phyloP scores from a whole-genome alignment of 2,329 filamentous ascomycete species.

The Myotisia sp. region DNA sequence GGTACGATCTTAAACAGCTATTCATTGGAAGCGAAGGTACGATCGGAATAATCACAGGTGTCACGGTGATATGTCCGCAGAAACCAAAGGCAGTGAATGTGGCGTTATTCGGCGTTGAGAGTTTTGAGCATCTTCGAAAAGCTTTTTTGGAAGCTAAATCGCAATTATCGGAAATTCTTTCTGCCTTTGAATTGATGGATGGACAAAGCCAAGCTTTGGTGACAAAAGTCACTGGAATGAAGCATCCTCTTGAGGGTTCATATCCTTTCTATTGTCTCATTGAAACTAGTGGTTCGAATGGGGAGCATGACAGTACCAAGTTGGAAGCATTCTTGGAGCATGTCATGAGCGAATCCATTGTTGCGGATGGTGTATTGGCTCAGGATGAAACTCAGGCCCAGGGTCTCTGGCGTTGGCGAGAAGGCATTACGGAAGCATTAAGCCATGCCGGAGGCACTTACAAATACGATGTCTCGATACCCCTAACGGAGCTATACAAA shows the following conservation, averaged over 20 bases:
- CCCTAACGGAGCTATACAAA: constrained; percentile 69
- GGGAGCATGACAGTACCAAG: constrained; percentile 87
- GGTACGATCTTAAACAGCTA: constrained; percentile 91
- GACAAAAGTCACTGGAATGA: constrained; percentile 57
- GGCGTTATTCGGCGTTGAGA: constrained; percentile 81
- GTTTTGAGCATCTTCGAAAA: constrained; percentile 72
- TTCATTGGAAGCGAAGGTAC: constrained; percentile 95
- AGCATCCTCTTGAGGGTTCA: constrained; percentile 64
- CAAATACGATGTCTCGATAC: constrained; percentile 97
- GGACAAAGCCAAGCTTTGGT: constrained; percentile 66
- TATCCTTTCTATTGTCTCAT: constrained; percentile 93
- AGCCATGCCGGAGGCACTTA: constrained; percentile 90
- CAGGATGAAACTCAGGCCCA: constrained; percentile 84
- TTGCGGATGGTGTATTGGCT: constrained; percentile 78
- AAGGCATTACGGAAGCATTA: constrained; percentile 79
- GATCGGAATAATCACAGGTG: constrained; percentile 79
- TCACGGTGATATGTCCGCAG: constrained; percentile 81
- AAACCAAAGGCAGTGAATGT: constrained; percentile 82
- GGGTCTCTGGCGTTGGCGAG: constrained; percentile 79
- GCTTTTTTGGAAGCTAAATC: constrained; percentile 81
- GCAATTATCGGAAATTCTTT: constrained; percentile 86
- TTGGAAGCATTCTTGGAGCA: constrained; percentile 79
- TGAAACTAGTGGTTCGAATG: constrained; percentile 89
- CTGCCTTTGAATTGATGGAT: constrained; percentile 97
- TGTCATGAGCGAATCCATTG: constrained; percentile 76